These are phyloP conservation scores for Aspergillus sp. DNA, from an alignment of 2,329 filamentous ascomycete genomes.

Conservation along the genomic window DNA sequence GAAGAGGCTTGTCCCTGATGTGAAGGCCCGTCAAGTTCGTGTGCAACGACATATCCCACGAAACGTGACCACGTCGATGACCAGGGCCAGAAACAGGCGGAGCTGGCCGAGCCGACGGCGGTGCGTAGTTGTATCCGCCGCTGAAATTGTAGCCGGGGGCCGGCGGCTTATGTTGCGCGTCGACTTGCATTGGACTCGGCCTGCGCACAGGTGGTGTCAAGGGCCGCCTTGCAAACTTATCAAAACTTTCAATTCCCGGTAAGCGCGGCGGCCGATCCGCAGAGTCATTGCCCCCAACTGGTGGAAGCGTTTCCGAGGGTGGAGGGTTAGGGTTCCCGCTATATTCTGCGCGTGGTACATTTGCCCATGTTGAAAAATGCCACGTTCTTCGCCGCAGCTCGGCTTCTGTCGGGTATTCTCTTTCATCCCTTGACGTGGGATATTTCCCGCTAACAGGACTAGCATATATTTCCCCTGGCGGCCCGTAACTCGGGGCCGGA, in stretches of 20 bases:
- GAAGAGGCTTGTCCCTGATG: slow-evolving; percentile 36
- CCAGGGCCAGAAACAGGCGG: slow-evolving; percentile 46
- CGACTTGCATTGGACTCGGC: slow-evolving; percentile 76
- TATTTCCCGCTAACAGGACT: slow-evolving; percentile 68
- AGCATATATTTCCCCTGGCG: slow-evolving; percentile 62
- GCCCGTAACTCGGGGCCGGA: slow-evolving; percentile 54
- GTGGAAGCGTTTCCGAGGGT: slow-evolving; percentile 63
- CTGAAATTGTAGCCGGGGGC: slow-evolving; percentile 29
- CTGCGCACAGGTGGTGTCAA: slow-evolving; percentile 63
- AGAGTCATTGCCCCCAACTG: slow-evolving; percentile 54
- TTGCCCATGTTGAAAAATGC: slow-evolving; percentile 72
- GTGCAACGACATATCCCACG: slow-evolving; percentile 49
- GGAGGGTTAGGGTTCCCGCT: slow-evolving; percentile 67
- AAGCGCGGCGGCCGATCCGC: slow-evolving; percentile 64
- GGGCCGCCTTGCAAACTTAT: slow-evolving; percentile 64
- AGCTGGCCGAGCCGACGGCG: slow-evolving; percentile 35
- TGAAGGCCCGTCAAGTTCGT: slow-evolving; percentile 46
- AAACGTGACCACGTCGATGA: slow-evolving; percentile 48
- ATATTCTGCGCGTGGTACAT: slow-evolving; percentile 63
- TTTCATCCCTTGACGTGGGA: slow-evolving; percentile 39
- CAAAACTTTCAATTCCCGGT: slow-evolving; percentile 90
- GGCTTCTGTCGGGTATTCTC: slow-evolving; percentile 58
- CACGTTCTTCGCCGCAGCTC: slow-evolving; percentile 83
- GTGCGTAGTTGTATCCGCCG: slow-evolving; percentile 35
- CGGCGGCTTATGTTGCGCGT: slow-evolving; percentile 49